Conservation (phyloP, 352 stramenopile species). For the Ophiocytium majus region DNA sequence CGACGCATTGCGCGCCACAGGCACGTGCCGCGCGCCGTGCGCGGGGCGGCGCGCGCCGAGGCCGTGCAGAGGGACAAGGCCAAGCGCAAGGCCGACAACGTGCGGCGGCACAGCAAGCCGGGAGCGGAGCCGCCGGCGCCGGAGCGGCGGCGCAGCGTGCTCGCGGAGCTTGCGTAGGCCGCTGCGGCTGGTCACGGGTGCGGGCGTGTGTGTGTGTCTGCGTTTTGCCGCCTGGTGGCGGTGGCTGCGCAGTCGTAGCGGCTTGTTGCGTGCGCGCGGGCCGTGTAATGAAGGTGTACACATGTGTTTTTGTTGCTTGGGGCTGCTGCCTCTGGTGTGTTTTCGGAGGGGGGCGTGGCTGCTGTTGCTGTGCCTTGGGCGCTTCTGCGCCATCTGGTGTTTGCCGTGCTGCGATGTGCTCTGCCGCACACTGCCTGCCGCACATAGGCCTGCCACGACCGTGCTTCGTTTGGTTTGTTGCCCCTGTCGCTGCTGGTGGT, state of each 20-base stretch:
- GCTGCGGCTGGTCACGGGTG: background rate
- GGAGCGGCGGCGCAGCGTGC: conserved; percentile 19
- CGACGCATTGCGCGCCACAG: conserved; percentile 80
- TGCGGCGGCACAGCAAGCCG: conserved; percentile 66
- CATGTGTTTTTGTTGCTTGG: too few species aligned
- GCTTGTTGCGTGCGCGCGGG: background rate
- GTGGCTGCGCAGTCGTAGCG: background rate
- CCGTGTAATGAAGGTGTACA: too few species aligned
- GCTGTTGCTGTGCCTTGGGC: too few species aligned
- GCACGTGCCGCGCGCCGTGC: conserved; percentile 95
- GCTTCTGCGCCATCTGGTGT: too few species aligned
- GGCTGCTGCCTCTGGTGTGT: too few species aligned
- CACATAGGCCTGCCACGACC: too few species aligned
- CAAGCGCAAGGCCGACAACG: conserved; percentile 77
- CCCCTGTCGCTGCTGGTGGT: too few species aligned
- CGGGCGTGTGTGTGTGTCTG: background rate
- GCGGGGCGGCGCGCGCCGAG: conserved; percentile 87
- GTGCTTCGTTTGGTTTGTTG: too few species aligned
- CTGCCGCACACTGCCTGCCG: too few species aligned
- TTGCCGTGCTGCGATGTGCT: too few species aligned
- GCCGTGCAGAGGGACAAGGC: conserved; percentile 72
- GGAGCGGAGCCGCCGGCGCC: conserved; percentile 17
- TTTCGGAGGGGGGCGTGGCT: too few species aligned
- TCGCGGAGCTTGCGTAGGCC: conserved; percentile 23
- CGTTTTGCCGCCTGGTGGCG: background rate